Evolutionary conservation across 1,139 yeast genomes (phyloP).

Genomic region (Groenewaldozyma auringiensis): DNA sequence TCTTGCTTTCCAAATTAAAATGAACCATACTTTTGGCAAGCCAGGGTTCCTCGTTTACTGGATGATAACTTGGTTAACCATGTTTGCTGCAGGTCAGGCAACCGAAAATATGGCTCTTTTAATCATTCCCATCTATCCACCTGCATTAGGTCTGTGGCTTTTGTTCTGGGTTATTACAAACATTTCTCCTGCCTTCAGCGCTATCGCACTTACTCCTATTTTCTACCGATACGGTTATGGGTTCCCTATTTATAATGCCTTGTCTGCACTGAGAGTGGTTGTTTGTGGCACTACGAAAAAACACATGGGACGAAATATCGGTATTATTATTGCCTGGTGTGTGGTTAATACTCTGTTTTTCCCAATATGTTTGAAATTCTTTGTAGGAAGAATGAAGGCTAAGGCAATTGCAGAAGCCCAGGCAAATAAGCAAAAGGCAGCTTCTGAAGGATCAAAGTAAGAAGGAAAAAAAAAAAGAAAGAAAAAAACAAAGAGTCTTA

Average conservation of each 20-base stretch:
- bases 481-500: too few relatives aligned
- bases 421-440: conserved; percentile 2
- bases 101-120: conserved; percentile 51
- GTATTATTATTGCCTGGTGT: conserved; percentile 53
- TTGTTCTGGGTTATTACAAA: conserved; percentile 53
- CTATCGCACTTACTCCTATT: conserved; percentile 44
- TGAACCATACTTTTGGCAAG: conserved; percentile 46
- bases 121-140: conserved; percentile 40
- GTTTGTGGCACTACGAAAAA: conserved; percentile 53
- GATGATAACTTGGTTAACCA: conserved; percentile 51
- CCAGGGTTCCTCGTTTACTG: conserved; percentile 60
- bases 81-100: conserved; percentile 57
- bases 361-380: conserved; percentile 38
- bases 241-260: conserved; percentile 55
- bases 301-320: conserved; percentile 49
- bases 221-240: conserved; percentile 60
- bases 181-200: conserved; percentile 54
- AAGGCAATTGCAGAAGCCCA: conserved; percentile 7
- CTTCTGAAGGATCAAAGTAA: not conserved
- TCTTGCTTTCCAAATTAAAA: conserved; percentile 52
- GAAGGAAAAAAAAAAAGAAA: not conserved
- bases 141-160: conserved; percentile 56
- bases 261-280: conserved; percentile 48
- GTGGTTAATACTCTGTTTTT: conserved; percentile 40
- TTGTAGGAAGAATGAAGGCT: conserved; percentile 7